Evolutionary conservation across 2,329 filamentous ascomycete species (phyloP), one percentile per base, ranked within the genome.

Genomic region (Biscogniauxia sp.): DNA sequence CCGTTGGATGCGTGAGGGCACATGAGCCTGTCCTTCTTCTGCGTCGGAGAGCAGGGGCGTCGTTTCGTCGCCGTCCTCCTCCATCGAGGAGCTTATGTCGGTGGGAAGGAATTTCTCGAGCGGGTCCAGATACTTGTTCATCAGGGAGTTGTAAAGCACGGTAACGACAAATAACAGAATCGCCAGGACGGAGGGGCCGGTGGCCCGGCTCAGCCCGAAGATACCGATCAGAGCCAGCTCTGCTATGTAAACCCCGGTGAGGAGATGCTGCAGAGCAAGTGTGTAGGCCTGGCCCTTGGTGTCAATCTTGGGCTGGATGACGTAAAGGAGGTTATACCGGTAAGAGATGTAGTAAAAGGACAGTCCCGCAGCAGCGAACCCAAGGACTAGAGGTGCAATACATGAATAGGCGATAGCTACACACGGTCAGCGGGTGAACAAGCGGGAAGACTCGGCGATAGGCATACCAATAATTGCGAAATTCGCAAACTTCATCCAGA

Each of bases 271-370:
- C 26, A 93, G 78, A 1, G 88, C 89, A 49, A 88, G 85, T 8
- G 88, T 84, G 70, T 92, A 93, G 64, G 86, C 82, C 53, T 88
- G 83, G 52, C 90, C 90, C 72, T 91, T 90, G 20, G 89, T 92
- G 71, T 93, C 89, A 67, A 92, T 86, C 66, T 84, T 79, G 26
- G 86, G 80, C 67, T 90, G 86, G 51, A 85, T 86, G 20, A 91
- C 89, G 72, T 88, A 93, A 23, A 93, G 79, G 57, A 93, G 74
- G 74, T 92, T 91, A 79, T 93, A 92, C 26, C 88, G 83, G 76
- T 90, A 92, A 54, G 88, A 88, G 64, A 89, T 80, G 74, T 92
- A 93, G 77, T 92, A 90, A 20, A 92, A 76, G 26, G 79, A 83
- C 25, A 93, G 79, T 15, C 88, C 89, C 55, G 88, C 80, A 5